These are phyloP conservation scores for Quaeritorhiza haematococci DNA, from an alignment of 371 early-diverging fungal genomes.

Conservation along the genomic window DNA sequence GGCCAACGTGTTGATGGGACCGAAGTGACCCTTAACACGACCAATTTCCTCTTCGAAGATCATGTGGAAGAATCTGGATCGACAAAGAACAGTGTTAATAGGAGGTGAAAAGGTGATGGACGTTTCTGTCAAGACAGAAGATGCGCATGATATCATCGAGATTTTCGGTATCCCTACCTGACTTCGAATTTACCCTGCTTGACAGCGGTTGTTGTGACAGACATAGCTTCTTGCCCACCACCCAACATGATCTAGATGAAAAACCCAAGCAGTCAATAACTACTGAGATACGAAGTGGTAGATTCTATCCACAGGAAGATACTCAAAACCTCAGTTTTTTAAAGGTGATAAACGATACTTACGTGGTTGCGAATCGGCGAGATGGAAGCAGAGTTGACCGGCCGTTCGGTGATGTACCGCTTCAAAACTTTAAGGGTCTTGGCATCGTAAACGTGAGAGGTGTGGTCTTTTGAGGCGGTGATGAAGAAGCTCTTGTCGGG, in stretches of 20 bases:
- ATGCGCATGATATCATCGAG: neutral
- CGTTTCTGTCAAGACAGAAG: neutral
- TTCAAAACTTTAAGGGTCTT: slow-evolving; percentile 79
- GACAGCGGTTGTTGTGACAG: slow-evolving; percentile 94
- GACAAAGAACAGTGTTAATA: no score
- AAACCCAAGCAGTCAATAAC: neutral
- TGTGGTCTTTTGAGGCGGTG: slow-evolving; percentile 94
- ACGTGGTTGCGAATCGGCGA: slow-evolving; percentile 68
- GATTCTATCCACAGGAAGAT: neutral
- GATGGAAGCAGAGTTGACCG: slow-evolving; percentile 93
- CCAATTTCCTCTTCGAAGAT: slow-evolving; percentile 96
- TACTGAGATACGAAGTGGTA: neutral
- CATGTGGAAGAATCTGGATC: slow-evolving; percentile 97
- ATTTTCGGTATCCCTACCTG: slow-evolving; percentile 32
- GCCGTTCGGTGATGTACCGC: slow-evolving; percentile 85
- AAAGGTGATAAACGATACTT: neutral
- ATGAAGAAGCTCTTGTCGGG: slow-evolving; percentile 93
- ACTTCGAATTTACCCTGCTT: slow-evolving; percentile 98
- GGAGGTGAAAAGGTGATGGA: no score
- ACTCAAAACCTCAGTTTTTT: neutral
- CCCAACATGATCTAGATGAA: slow-evolving; percentile 43
- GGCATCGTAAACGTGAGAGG: slow-evolving; percentile 86
- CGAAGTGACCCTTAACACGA: slow-evolving; percentile 97
- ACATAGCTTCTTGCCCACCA: slow-evolving; percentile 83
- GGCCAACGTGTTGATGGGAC: slow-evolving; percentile 98